Percentiles rank a stretch among this genome's conserved stretches.
Conservation (phyloP, 768 basidiomycete species). For the Russula sp. region DNA sequence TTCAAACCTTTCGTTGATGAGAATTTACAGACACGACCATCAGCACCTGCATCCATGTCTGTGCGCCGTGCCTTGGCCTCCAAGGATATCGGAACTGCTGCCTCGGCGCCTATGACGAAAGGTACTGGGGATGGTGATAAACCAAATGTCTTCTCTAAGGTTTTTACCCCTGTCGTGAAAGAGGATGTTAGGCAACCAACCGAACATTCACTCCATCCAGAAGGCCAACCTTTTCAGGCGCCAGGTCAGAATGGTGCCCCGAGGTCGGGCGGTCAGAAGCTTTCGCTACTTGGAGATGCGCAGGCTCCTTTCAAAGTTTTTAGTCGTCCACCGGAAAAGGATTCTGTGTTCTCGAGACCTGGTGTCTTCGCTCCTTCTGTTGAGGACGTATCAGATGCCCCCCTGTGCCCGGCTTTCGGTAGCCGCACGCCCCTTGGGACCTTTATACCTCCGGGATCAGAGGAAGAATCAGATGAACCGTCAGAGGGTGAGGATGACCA, state of each 20-base stretch:
- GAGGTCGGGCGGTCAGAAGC: conserved; percentile 20
- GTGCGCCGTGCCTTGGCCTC: conserved; percentile 40
- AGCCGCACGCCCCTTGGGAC: conserved; percentile 23
- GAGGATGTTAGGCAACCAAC: conserved; percentile 8
- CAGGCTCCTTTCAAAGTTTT: conserved; percentile 54
- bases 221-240: conserved; percentile 1
- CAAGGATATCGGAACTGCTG: conserved; percentile 39
- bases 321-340: conserved; percentile 51
- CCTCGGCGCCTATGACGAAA: conserved; percentile 16
- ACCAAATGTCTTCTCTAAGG: conserved; percentile 48
- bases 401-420: conserved; percentile 16
- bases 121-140: conserved; percentile 21
- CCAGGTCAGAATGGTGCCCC: background rate
- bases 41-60: conserved; percentile 29
- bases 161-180: conserved; percentile 46
- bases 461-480: conserved; percentile 14
- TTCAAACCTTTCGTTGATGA: conserved; percentile 61
- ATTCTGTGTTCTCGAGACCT: conserved; percentile 23
- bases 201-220: background rate
- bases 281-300: conserved; percentile 35
- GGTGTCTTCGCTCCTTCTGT: conserved; percentile 35
- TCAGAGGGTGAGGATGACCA: conserved; percentile 25
- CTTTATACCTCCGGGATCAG: conserved; percentile 12
- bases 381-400: conserved; percentile 20
- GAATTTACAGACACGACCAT: conserved; percentile 38